Conservation (phyloP, 768 basidiomycete genomes). For the Suillus paluster region DNA sequence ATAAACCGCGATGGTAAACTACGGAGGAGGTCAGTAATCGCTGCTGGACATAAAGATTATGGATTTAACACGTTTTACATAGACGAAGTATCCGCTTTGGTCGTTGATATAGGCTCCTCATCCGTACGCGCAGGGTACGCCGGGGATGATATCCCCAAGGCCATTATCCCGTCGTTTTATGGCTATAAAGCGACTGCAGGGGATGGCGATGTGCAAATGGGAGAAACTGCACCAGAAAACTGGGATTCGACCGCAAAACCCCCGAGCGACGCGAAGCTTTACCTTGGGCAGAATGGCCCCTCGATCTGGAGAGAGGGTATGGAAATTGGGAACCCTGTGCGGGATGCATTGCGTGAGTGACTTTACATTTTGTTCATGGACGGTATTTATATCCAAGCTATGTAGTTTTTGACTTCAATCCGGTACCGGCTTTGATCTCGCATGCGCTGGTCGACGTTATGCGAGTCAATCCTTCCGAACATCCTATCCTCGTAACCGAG, state of each 20-base stretch:
- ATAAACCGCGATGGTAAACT: conserved; percentile 67
- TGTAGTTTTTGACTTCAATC: conserved; percentile 76
- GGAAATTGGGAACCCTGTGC: conserved; percentile 83
- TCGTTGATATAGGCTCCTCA: conserved; percentile 91
- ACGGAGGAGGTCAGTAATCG: conserved; percentile 73
- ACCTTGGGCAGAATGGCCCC: conserved; percentile 86
- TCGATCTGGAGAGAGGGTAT: conserved; percentile 90
- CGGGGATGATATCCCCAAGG: conserved; percentile 94
- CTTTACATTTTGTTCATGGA: neutral
- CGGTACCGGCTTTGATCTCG: conserved; percentile 69
- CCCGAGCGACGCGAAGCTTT: conserved; percentile 61
- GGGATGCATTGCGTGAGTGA: conserved; percentile 80
- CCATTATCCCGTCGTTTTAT: conserved; percentile 87
- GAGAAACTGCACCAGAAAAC: conserved; percentile 42
- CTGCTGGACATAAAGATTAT: neutral
- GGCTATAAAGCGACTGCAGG: conserved; percentile 62
- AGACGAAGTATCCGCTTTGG: conserved; percentile 98
- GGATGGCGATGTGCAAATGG: conserved; percentile 41
- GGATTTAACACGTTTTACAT: neutral
- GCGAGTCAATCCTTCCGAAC: conserved; percentile 77
- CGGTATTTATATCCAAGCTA: neutral
- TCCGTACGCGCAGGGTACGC: conserved; percentile 95
- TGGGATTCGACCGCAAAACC: conserved; percentile 33
- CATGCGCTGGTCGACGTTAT: conserved; percentile 81
- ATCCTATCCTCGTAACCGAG: conserved; percentile 92